These are phyloP conservation scores for Lasiodiplodia hormozganensis DNA, from an alignment of 2,329 filamentous ascomycete species.

Conservation along the genomic window DNA sequence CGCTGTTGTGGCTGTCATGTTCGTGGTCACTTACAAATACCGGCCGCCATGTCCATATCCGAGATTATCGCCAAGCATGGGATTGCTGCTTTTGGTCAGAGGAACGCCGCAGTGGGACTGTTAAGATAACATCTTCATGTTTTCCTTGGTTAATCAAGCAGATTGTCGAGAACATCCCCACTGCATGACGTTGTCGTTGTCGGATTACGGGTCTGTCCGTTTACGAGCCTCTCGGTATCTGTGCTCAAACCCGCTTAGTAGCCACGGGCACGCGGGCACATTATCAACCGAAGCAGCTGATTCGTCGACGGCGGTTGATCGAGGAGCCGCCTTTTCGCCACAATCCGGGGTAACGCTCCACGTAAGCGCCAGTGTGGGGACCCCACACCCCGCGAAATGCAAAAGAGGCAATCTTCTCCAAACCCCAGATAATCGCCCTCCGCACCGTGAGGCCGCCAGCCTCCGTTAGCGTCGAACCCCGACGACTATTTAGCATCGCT, in stretches of 20 bases:
- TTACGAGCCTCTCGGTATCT: neutral
- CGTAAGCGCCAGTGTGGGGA: neutral
- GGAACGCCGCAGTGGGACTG: neutral
- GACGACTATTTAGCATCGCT: neutral
- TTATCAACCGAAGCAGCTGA: neutral
- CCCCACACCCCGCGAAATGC: conserved; percentile 16
- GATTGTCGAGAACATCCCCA: neutral
- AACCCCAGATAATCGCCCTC: neutral
- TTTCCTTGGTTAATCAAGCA: no score
- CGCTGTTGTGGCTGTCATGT: neutral
- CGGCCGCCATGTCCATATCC: neutral
- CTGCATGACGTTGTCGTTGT: neutral
- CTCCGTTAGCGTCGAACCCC: neutral
- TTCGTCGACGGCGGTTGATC: neutral
- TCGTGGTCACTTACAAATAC: neutral
- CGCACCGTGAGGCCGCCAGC: neutral
- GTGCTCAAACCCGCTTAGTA: neutral
- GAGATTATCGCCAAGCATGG: no score
- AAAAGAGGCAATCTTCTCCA: conserved; percentile 10
- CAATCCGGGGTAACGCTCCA: neutral
- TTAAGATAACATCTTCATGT: neutral
- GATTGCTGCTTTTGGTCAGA: neutral
- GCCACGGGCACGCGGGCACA: no score
- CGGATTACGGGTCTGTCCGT: neutral
- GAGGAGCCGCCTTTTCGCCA: neutral